Percentiles rank a stretch among this genome's conserved stretches.
Evolutionary conservation across 225 moss, liverwort and hornwort genomes (phyloP).

Genomic region (Polytrichum formosum): DNA sequence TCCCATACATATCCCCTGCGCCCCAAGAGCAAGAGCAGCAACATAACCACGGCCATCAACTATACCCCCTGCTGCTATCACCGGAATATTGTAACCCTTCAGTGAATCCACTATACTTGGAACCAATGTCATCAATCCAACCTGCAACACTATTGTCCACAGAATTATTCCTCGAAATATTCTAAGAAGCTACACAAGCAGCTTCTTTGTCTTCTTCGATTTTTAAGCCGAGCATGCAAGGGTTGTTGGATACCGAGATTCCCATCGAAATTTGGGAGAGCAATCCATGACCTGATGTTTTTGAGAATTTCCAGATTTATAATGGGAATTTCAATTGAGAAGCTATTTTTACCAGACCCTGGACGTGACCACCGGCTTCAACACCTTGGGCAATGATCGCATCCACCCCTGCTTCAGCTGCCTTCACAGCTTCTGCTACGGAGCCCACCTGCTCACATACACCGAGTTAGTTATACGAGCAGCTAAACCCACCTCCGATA

Average conservation of each 20-base stretch:
- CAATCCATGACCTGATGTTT: too few relatives aligned
- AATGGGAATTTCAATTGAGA: too few relatives aligned
- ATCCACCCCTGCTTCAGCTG: conserved; percentile 80
- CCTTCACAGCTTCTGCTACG: conserved; percentile 65
- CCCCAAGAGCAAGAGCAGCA: conserved; percentile 89
- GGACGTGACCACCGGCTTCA: conserved; percentile 87
- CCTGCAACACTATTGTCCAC: conserved; percentile 35
- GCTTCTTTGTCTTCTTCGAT: too few relatives aligned
- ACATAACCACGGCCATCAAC: conserved; percentile 88
- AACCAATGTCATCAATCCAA: conserved; percentile 61
- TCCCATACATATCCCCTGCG: conserved; percentile 77
- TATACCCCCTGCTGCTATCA: conserved; percentile 88
- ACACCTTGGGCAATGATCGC: conserved; percentile 80
- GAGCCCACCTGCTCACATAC: conserved; percentile 59
- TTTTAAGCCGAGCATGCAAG: too few relatives aligned
- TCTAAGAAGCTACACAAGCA: too few relatives aligned
- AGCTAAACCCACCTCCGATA: neutral
- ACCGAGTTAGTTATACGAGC: neutral
- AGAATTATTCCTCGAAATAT: neutral
- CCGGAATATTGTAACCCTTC: conserved; percentile 57
- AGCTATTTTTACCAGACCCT: conserved; percentile 43
- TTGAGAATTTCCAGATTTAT: too few relatives aligned
- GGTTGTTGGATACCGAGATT: too few relatives aligned
- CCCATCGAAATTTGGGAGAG: too few relatives aligned
- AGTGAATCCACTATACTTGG: conserved; percentile 76